Percentiles rank a stretch among this genome's conserved stretches.
Evolutionary conservation across 2,329 filamentous ascomycete species (phyloP).

Genomic region (Calonectria hawksworthii): DNA sequence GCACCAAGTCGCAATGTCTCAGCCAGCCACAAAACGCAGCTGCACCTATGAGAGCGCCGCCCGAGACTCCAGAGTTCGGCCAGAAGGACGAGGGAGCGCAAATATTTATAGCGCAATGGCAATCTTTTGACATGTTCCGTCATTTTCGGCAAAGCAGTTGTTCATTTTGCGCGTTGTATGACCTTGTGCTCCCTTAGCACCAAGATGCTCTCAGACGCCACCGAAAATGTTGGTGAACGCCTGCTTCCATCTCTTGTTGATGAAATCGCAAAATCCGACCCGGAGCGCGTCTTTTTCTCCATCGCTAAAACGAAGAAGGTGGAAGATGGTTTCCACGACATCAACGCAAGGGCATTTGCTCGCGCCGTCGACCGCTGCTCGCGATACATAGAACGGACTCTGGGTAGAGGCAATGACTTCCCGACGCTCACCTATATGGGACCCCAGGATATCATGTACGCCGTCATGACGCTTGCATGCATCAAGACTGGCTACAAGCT

Average conservation of each 20-base stretch:
- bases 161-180: not conserved
- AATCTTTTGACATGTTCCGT: not conserved
- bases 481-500: slow-evolving; percentile 60
- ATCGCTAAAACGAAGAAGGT: slow-evolving; percentile 45
- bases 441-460: slow-evolving; percentile 54
- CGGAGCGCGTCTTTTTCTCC: slow-evolving; percentile 55
- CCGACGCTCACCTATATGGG: slow-evolving; percentile 54
- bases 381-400: slow-evolving; percentile 48
- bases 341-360: slow-evolving; percentile 45
- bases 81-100: not conserved
- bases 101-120: not conserved
- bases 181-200: not conserved
- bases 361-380: slow-evolving; percentile 49
- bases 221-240: slow-evolving; percentile 24
- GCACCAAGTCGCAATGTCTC: not conserved
- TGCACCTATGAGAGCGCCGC: not conserved
- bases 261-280: slow-evolving; percentile 39
- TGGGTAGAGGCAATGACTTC: slow-evolving; percentile 48
- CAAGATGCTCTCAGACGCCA: not conserved
- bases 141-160: not conserved
- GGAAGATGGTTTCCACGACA: slow-evolving; percentile 46
- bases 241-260: slow-evolving; percentile 40
- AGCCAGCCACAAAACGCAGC: not conserved
- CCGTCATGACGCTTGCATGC: slow-evolving; percentile 53
- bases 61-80: not conserved